Conservation (phyloP, 805 yeast species). For the Metschnikowia bowlesiae region DNA sequence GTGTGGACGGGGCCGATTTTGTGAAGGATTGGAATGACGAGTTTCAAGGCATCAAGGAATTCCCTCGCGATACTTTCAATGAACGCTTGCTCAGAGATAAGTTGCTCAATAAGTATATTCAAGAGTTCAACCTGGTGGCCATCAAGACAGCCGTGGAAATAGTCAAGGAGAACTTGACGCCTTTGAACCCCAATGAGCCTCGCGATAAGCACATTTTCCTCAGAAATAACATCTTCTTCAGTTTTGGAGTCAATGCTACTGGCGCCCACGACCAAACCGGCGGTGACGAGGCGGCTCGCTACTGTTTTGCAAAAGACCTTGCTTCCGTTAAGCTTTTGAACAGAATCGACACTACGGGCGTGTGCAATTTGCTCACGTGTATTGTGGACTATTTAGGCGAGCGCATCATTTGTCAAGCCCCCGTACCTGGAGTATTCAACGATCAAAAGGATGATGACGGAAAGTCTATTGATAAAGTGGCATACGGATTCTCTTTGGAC, state of each 20-base stretch:
- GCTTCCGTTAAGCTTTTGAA: constrained; percentile 66
- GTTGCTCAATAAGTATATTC: constrained; percentile 61
- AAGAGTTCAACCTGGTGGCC: constrained; percentile 74
- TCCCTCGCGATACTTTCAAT: constrained; percentile 53
- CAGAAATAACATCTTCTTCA: constrained; percentile 82
- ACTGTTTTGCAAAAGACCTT: constrained; percentile 74
- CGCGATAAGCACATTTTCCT: constrained; percentile 61
- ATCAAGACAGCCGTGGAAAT: constrained; percentile 75
- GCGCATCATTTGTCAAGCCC: constrained; percentile 87
- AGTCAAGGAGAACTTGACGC: constrained; percentile 63
- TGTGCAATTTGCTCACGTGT: constrained; percentile 74
- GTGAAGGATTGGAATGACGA: constrained; percentile 88
- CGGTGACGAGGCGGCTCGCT: constrained; percentile 83
- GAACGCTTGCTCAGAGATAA: constrained; percentile 76
- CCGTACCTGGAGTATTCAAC: constrained; percentile 86
- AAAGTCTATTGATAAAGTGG: constrained; percentile 40
- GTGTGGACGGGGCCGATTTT: constrained; percentile 55
- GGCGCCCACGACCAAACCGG: constrained; percentile 66
- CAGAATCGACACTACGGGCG: constrained; percentile 56
- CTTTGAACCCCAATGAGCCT: constrained; percentile 78
- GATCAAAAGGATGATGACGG: constrained; percentile 20
- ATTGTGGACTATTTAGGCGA: constrained; percentile 87
- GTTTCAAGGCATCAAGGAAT: constrained; percentile 74
- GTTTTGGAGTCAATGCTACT: constrained; percentile 61
- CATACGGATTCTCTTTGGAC: constrained; percentile 72